Percentiles rank a stretch among this genome's conserved stretches.
Conservation (phyloP, 495 filamentous ascomycete genomes). For the Trichoderma reesei region DNA sequence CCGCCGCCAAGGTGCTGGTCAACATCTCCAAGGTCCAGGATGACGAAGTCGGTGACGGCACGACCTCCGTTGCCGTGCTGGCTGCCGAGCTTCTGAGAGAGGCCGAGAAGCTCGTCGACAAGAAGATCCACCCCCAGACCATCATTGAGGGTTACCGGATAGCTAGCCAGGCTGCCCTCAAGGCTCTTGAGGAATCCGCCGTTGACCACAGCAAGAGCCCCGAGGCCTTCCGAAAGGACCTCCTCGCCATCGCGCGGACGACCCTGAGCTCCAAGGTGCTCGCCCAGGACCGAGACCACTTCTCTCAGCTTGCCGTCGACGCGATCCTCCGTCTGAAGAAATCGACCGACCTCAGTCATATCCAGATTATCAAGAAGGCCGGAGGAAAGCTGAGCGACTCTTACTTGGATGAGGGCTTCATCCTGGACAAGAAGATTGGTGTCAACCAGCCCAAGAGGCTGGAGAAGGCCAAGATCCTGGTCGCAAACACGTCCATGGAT, state of each 20-base stretch:
- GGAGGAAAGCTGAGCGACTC: slow-evolving; percentile 95
- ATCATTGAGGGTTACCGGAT: slow-evolving; percentile 99
- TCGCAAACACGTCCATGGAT: slow-evolving; percentile 98
- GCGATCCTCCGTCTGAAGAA: slow-evolving; percentile 85
- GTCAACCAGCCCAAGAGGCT: slow-evolving; percentile 96
- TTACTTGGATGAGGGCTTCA: slow-evolving; percentile 96
- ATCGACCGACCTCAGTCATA: slow-evolving; percentile 90
- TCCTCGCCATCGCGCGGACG: slow-evolving; percentile 85
- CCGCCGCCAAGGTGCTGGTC: slow-evolving; percentile 91
- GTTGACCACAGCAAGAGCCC: slow-evolving; percentile 80
- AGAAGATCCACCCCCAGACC: slow-evolving; percentile 97
- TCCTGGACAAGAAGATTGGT: slow-evolving; percentile 96
- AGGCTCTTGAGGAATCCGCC: slow-evolving; percentile 71
- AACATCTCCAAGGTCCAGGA: slow-evolving; percentile 99
- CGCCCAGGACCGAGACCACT: slow-evolving; percentile 86
- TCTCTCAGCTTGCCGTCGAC: slow-evolving; percentile 83
- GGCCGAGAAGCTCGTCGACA: slow-evolving; percentile 91
- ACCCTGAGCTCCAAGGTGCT: slow-evolving; percentile 97
- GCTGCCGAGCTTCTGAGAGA: slow-evolving; percentile 92
- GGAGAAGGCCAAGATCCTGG: slow-evolving; percentile 95
- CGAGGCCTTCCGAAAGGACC: slow-evolving; percentile 78
- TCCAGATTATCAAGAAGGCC: slow-evolving; percentile 99
- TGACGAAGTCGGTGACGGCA: slow-evolving; percentile 75
- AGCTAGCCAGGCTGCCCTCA: slow-evolving; percentile 79
- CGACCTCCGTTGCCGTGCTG: slow-evolving; percentile 63